Base-by-base conservation (phyloP, 1,284 basidiomycete species). In the Schizophyllum commune region DNA sequence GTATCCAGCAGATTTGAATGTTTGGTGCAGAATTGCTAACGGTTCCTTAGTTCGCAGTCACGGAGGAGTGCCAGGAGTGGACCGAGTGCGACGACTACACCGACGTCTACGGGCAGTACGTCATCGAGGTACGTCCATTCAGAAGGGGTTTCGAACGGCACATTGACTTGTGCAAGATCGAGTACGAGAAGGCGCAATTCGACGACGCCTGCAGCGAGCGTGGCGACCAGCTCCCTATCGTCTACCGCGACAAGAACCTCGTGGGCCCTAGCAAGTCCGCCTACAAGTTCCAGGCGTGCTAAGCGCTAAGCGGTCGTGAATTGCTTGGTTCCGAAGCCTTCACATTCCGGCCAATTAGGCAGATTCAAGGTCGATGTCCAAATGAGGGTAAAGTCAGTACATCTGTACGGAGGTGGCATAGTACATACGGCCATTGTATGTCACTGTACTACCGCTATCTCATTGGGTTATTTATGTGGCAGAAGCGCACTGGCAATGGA, bases 1-100 rank as follows among this genome's bases (percentile, higher is more conserved):
- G 56, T 57, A n/a, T 32, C 2, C 22, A 32, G 27, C 9, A 33
- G 21, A 1, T 2, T 27, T 2, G 32, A 57, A 11, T 5, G 13
- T 2, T 27, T 27, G 27, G 3, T 5, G 3, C 3, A 5, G 5
- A 27, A 27, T 27, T 2, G 27, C 27, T 17, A 11, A 22, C 13
- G 27, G 17, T 6, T 11, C 13, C 4, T 2, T 8, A 57, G 56
- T 65, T 65, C 22, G 64, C 64, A 3, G 56, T 65, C 15, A 60
- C 58, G n/a, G 64, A 65, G 60, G 60, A 65, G 32, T 65, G 64
- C 20, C 51, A 61, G 27, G 60, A 57, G 15, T 65, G 32, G 19
- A 52, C 59, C 22, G 64, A 65, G 53, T 65, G 64, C 53, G 59
- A 61, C 27, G 27, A n/a, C n/a, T 64, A 64, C 32, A 59, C 59